phyloP scores from a whole-genome alignment of 2,329 filamentous ascomycete genomes.

The Ophioceras dolichostomum region DNA sequence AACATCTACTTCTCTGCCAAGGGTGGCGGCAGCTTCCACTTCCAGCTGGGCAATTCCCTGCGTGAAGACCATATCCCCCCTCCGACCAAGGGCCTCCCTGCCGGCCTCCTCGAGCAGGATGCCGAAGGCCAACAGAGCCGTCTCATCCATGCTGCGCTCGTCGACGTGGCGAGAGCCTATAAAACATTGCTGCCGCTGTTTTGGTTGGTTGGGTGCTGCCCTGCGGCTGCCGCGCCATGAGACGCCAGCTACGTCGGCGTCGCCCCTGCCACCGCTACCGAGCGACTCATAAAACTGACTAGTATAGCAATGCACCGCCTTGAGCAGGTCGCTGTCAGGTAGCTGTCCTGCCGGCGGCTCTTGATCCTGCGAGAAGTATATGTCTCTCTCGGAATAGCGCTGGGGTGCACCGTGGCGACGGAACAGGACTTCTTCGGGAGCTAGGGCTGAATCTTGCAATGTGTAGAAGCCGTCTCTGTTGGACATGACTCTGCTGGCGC shows the following conservation, averaged over 20 bases:
- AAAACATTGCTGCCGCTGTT: constrained; percentile 2
- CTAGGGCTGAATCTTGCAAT: constrained; percentile 26
- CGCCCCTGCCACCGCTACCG: not conserved
- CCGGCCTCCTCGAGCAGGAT: constrained; percentile 63
- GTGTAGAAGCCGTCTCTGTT: constrained; percentile 11
- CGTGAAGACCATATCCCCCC: constrained; percentile 60
- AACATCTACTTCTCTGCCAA: too few species aligned
- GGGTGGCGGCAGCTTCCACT: constrained; percentile 7
- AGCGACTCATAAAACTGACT: constrained; percentile 50
- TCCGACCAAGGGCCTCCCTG: constrained; percentile 45
- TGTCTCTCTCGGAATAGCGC: constrained; percentile 58
- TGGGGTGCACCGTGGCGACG: constrained; percentile 49
- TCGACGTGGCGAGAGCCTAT: constrained; percentile 23
- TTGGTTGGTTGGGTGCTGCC: not conserved
- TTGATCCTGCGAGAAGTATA: constrained; percentile 53
- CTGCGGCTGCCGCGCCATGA: not conserved
- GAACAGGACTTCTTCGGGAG: constrained; percentile 63
- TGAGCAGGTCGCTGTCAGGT: constrained; percentile 52
- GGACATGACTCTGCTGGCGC: constrained; percentile 2
- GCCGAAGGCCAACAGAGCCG: constrained; percentile 62
- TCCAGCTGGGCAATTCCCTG: constrained; percentile 44
- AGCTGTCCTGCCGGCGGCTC: constrained; percentile 22
- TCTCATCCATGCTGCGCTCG: constrained; percentile 62
- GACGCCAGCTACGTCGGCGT: too few species aligned
- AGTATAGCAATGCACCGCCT: constrained; percentile 54